Conservation (phyloP, 106 monocot genomes). For the Dactylorhiza incarnata region DNA sequence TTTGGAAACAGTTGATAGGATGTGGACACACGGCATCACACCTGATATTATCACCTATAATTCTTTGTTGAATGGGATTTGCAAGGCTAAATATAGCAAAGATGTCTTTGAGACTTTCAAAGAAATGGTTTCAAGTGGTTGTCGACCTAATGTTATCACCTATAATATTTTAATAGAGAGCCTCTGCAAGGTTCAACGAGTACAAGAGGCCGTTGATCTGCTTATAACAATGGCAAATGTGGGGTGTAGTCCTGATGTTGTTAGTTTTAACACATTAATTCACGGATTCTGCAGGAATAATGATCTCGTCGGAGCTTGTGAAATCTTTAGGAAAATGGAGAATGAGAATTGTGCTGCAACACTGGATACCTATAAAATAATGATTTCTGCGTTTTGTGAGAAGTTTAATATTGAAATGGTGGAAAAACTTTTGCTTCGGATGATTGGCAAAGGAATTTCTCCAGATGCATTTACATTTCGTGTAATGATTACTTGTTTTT, state of each 20-base stretch:
- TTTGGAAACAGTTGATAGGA: slow-evolving; percentile 61
- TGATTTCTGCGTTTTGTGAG: slow-evolving; percentile 59
- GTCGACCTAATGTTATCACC: slow-evolving; percentile 67
- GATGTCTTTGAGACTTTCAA: slow-evolving; percentile 64
- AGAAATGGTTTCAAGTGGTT: slow-evolving; percentile 73
- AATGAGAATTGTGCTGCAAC: slow-evolving; percentile 31
- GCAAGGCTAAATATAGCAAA: slow-evolving; percentile 61
- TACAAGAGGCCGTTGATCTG: slow-evolving; percentile 53
- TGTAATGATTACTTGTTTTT: slow-evolving; percentile 55
- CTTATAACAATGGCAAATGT: slow-evolving; percentile 54
- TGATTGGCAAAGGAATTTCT: slow-evolving; percentile 31
- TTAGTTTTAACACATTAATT: slow-evolving; percentile 82
- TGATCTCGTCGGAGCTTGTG: slow-evolving; percentile 60
- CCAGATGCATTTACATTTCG: slow-evolving; percentile 75
- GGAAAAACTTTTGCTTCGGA: slow-evolving; percentile 67
- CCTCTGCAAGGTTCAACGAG: slow-evolving; percentile 48
- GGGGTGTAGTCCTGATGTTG: slow-evolving; percentile 55
- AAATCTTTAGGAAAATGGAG: slow-evolving; percentile 51
- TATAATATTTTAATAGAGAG: slow-evolving; percentile 86
- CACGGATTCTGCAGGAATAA: slow-evolving; percentile 65
- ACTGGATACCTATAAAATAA: slow-evolving; percentile 59
- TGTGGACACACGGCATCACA: slow-evolving; percentile 68
- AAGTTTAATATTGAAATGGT: slow-evolving; percentile 48
- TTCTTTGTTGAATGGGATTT: slow-evolving; percentile 72
- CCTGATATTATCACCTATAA: slow-evolving; percentile 87